Percentiles rank a stretch among this genome's conserved stretches.
Conservation (phyloP, 768 basidiomycete genomes). For the Tulasnella calospora region DNA sequence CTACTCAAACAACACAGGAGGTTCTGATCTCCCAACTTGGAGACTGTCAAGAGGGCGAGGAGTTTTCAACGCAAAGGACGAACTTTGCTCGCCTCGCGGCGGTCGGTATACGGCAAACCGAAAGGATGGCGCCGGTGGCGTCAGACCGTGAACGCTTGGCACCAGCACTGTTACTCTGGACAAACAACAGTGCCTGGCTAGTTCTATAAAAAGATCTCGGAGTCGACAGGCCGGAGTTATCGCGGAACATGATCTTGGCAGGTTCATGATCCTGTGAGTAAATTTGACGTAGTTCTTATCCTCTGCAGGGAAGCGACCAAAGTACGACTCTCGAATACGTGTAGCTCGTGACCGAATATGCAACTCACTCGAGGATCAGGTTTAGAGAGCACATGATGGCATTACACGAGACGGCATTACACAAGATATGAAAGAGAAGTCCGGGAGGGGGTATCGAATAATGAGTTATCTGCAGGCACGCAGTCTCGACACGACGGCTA, state of each 20-base stretch:
- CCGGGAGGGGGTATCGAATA: neutral
- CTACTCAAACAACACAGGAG: neutral
- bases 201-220: neutral
- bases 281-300: neutral
- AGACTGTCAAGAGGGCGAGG: neutral
- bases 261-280: neutral
- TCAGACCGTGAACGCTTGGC: neutral
- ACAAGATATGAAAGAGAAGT: neutral
- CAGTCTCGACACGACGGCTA: neutral
- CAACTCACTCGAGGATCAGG: neutral
- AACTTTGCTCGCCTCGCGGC: neutral
- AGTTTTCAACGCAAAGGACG: too few species aligned
- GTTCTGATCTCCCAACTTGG: neutral
- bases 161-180: neutral
- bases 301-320: neutral
- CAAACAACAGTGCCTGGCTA: neutral
- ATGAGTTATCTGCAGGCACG: neutral
- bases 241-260: neutral
- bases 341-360: neutral
- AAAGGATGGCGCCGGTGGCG: neutral
- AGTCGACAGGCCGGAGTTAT: neutral
- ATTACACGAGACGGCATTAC: neutral
- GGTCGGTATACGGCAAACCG: neutral
- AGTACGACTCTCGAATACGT: neutral
- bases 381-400: neutral